Conservation (phyloP, 768 basidiomycete species). For the Amanita molliuscula region DNA sequence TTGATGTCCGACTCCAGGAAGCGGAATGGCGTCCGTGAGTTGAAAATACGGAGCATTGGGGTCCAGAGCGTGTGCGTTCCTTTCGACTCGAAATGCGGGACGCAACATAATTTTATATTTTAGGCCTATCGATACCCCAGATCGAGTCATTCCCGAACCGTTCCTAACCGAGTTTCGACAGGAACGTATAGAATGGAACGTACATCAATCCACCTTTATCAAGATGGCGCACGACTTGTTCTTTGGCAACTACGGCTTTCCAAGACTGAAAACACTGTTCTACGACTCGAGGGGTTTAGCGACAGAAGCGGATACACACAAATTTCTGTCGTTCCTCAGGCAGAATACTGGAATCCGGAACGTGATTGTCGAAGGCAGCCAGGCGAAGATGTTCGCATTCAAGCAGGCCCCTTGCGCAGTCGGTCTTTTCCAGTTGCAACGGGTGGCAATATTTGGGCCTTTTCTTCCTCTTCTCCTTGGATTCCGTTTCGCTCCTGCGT, state of each 20-base stretch:
- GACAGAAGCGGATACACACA: neutral
- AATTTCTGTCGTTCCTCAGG: neutral
- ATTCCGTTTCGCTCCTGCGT: neutral
- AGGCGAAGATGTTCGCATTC: neutral
- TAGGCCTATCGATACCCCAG: neutral
- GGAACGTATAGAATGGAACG: neutral
- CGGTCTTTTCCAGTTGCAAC: neutral
- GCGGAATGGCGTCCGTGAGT: neutral
- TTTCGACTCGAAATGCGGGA: neutral
- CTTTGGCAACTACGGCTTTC: neutral
- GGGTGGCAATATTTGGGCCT: neutral
- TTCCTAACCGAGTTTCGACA: neutral
- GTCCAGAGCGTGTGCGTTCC: neutral
- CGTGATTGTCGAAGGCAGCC: neutral
- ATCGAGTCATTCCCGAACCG: neutral
- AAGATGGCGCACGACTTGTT: neutral
- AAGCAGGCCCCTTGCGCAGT: neutral
- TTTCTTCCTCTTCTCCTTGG: neutral
- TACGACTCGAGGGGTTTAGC: neutral
- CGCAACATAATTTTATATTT: neutral
- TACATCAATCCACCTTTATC: neutral
- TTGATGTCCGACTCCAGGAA: neutral
- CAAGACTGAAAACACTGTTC: neutral
- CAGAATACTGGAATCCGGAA: neutral
- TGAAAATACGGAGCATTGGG: neutral